Conservation (phyloP, 495 filamentous ascomycete genomes). For the Tuber umbilicatum region DNA sequence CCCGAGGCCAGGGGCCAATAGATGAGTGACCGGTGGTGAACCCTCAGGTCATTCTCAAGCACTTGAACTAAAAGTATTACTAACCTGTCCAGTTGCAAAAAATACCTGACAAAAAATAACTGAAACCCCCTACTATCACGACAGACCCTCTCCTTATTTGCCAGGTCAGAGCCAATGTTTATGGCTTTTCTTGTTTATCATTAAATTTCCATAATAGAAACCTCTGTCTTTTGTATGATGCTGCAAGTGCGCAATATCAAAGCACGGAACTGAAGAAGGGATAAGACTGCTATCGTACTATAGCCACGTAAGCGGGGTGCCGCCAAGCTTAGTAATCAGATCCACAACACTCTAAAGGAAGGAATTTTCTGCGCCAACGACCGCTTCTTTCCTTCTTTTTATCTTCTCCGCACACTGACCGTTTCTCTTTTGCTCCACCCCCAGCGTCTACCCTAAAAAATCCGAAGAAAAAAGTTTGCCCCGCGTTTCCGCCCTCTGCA, state of each 20-base stretch:
- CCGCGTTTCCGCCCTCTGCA: not conserved
- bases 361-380: constrained; percentile 21
- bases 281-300: not conserved
- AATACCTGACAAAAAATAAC: not conserved
- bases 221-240: not conserved
- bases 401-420: constrained; percentile 23
- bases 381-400: constrained; percentile 12
- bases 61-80: not conserved
- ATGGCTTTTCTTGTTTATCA: not conserved
- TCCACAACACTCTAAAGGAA: constrained; percentile 16
- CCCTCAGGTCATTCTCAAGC: not conserved
- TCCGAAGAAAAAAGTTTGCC: not conserved
- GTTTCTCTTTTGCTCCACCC: constrained; percentile 10
- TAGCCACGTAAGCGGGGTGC: not conserved
- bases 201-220: not conserved
- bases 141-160: not conserved
- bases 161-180: not conserved
- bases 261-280: not conserved
- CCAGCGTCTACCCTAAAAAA: constrained; percentile 14
- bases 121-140: not conserved
- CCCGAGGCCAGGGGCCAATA: not conserved
- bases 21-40: not conserved
- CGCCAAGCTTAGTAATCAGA: constrained; percentile 26
- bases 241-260: not conserved
- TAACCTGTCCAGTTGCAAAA: not conserved